Base-by-base conservation (phyloP, 176 grass and related monocot species). In the Juncus effusus region DNA sequence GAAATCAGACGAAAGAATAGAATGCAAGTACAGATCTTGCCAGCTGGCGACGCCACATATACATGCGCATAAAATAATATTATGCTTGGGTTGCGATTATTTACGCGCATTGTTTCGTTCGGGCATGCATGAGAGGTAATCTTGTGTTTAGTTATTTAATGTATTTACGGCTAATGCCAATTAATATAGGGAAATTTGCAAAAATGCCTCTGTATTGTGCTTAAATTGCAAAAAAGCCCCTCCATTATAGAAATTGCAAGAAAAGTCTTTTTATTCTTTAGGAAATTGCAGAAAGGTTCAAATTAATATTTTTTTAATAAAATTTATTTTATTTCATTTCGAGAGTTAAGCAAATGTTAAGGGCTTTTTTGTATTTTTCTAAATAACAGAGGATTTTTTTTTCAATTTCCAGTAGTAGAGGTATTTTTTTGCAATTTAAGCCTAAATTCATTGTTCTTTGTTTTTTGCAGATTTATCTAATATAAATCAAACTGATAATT, bases 111-210 rank as follows among this genome's bases (percentile, higher is more conserved):
- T 96, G 4, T 96, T 96, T 77, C 74, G 51, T 1, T 91, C 93
- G 10, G 87, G 93, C 51, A 96, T 91, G 93, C 80, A 96, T 8
- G 92, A 96, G 56, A 96, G 92, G 92, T 96, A 52, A 74, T 41
- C 7, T 63, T 62, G 6, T 2, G 10, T 28, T 28, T 28, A 28
- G 19, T 28, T 28, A 28, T 28, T 81, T 63, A 56, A 3, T 13
- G 59, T 62, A 59, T 56, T 11, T 3, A n/a, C 36, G 72, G 15
- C 36, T 13, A 38, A 54, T 39, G 8, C 16, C 4, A 36, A 59
- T 50, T 50, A 42, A 63, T 7, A 40, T 16, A 38, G 13, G 16
- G 45, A 8, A 61, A 12, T 63, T 56, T 54, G 42, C 59, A 16
- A 35, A 16, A 61, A 6, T 16, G 13, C 45, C 13, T 55, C 56